Evolutionary conservation across 331 rosid genomes (phyloP).

Genomic region (Quercus phellos): DNA sequence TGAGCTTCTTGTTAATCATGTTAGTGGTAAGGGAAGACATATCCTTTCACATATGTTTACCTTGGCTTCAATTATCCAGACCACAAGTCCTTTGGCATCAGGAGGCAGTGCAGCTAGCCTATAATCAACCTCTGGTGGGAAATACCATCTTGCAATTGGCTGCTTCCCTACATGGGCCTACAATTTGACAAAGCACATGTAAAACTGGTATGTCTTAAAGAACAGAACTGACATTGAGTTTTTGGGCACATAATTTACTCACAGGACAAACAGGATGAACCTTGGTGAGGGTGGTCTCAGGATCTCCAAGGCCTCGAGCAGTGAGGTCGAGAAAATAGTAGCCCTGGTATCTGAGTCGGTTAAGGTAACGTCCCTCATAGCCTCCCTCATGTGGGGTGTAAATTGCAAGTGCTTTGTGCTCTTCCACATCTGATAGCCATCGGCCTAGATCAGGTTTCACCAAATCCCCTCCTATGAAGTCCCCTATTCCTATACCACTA

Average conservation of each 20-base stretch:
- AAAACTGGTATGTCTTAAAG: background rate
- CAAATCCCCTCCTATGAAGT: conserved; percentile 90
- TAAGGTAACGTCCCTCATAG: conserved; percentile 86
- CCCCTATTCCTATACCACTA: conserved; percentile 51
- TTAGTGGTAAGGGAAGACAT: background rate
- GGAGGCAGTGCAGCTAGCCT: conserved; percentile 88
- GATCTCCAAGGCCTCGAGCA: conserved; percentile 94
- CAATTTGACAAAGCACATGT: conserved; percentile 9
- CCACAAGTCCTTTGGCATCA: conserved; percentile 77
- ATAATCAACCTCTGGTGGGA: conserved; percentile 91
- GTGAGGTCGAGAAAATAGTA: conserved; percentile 85
- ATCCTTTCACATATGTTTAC: conserved; percentile 18
- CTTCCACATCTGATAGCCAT: conserved; percentile 94
- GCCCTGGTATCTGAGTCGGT: conserved; percentile 65
- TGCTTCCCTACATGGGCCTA: conserved; percentile 95
- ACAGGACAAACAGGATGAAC: conserved; percentile 94
- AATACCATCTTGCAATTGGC: conserved; percentile 94
- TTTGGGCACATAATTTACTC: conserved; percentile 17
- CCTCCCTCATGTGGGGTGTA: conserved; percentile 95
- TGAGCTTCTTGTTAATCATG: background rate
- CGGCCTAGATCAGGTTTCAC: conserved; percentile 57
- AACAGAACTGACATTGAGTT: background rate
- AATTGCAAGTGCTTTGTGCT: conserved; percentile 85
- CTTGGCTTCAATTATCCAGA: conserved; percentile 95
- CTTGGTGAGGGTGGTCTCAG: conserved; percentile 90